Percentiles rank a stretch among this genome's conserved stretches.
Conservation (phyloP, 768 basidiomycete species). For the Boletus sp. region DNA sequence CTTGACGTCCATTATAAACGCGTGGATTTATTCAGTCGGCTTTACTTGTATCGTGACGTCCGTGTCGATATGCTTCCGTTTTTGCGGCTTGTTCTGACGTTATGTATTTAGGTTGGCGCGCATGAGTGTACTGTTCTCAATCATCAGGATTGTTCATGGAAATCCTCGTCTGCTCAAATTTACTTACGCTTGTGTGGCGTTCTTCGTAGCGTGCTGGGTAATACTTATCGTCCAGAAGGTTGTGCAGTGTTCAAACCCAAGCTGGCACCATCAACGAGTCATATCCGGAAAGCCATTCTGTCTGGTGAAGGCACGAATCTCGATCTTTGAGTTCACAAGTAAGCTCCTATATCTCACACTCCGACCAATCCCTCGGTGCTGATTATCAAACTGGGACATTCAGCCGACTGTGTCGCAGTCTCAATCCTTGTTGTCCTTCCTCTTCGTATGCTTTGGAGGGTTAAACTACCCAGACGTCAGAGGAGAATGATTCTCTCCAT, state of each 20-base stretch:
- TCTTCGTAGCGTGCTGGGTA: constrained; percentile 6
- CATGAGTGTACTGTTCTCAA: constrained; percentile 21
- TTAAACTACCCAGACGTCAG: constrained; percentile 20
- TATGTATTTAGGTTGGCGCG: constrained; percentile 10
- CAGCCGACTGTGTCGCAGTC: constrained; percentile 18
- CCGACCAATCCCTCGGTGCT: neutral
- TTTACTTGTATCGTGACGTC: constrained; percentile 12
- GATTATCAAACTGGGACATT: neutral
- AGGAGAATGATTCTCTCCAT: constrained; percentile 25
- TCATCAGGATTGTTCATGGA: constrained; percentile 14
- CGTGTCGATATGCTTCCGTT: neutral
- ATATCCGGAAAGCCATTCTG: constrained; percentile 11
- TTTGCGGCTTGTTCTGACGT: neutral
- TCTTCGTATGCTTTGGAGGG: constrained; percentile 20
- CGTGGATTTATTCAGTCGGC: constrained; percentile 11
- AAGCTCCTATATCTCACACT: neutral
- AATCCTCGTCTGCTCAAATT: constrained; percentile 3
- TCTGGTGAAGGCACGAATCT: neutral
- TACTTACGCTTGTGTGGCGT: constrained; percentile 6
- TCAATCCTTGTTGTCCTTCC: constrained; percentile 19
- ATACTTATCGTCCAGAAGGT: constrained; percentile 7
- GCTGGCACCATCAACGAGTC: constrained; percentile 6
- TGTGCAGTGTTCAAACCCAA: constrained; percentile 6
- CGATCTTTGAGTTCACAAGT: constrained; percentile 18
- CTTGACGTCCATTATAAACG: constrained; percentile 3